Evolutionary conservation across 2,329 filamentous ascomycete species (phyloP), one percentile per base, ranked within the genome.

Genomic region (Leptographium radiaticola): DNA sequence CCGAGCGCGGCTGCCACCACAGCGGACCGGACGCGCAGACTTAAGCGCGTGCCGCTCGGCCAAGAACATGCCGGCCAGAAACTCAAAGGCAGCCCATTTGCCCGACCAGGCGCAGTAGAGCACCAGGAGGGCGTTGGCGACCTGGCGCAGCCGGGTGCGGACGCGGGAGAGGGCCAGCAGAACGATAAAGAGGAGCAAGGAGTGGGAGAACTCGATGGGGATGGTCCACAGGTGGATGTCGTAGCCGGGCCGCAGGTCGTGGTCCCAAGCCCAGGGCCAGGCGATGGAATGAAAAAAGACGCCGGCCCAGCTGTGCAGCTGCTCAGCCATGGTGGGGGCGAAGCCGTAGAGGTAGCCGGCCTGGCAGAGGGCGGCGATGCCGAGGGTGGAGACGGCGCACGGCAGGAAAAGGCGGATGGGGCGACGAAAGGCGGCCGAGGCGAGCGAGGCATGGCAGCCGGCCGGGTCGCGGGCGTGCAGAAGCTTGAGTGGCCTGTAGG

Each of bases 191-290:
- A 73, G 59, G 25, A 72, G 59, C 66, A 74, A 67, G 10, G 72
- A 75, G 59, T 72, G 67, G 31, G 65, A 68, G 52, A 73, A 70
- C 54, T 75, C 72, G 53, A 74, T 67, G 1, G 73, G 70, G 18
- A 76, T 73, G 2, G 73, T 75, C 73, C 72, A 75, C 16, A 75
- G 63, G 52, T 74, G 71, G 10, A 69, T 61, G 55, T 73, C 70
- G 56, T 73, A 75, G 7, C 59, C 61, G 8, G 65, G 67, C 25
- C 62, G 61, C 50, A 70, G 53, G 52, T 67, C 62, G 3, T 48
- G 51, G 39, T 69, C 66, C 65, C 66, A 68, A 4, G 61, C 60
- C 66, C 66, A 68, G 15, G 65, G 64, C 63, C 66, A 68, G 20
- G 62, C 62, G 46, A 68, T 64, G 56, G 62, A 60, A 52, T 63